Conservation (phyloP, 139 green algal genomes). For the Chlamydomonas eustigma region DNA sequence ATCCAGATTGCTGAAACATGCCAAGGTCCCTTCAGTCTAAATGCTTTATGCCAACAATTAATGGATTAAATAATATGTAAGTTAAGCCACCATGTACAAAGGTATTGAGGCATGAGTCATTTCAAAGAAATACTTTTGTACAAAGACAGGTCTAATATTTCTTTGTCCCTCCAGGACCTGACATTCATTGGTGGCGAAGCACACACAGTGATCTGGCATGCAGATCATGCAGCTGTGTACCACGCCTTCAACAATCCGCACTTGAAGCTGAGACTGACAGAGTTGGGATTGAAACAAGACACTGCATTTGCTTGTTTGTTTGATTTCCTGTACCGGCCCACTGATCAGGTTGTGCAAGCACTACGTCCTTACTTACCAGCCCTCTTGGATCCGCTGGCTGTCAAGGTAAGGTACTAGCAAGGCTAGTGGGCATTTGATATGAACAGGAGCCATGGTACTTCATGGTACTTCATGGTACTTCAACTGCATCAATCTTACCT, state of each 20-base stretch:
- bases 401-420: conserved; percentile 27
- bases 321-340: conserved; percentile 30
- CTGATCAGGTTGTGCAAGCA: not conserved
- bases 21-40: too few species aligned
- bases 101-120: too few species aligned
- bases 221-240: conserved; percentile 14
- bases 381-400: conserved; percentile 14
- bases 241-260: conserved; percentile 23
- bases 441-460: not conserved
- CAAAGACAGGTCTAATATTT: too few species aligned
- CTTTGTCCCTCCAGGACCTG: conserved; percentile 15
- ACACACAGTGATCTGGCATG: conserved; percentile 23
- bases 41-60: too few species aligned
- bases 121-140: too few species aligned
- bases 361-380: conserved; percentile 4
- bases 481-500: too few species aligned
- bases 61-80: too few species aligned
- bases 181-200: not conserved
- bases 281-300: conserved; percentile 15
- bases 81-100: too few species aligned
- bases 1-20: too few species aligned
- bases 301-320: conserved; percentile 32
- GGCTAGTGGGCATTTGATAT: not conserved
- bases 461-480: too few species aligned
- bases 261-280: not conserved